These are phyloP conservation scores for Urtica urens DNA, from an alignment of 306 rosid species.

Conservation along the genomic window DNA sequence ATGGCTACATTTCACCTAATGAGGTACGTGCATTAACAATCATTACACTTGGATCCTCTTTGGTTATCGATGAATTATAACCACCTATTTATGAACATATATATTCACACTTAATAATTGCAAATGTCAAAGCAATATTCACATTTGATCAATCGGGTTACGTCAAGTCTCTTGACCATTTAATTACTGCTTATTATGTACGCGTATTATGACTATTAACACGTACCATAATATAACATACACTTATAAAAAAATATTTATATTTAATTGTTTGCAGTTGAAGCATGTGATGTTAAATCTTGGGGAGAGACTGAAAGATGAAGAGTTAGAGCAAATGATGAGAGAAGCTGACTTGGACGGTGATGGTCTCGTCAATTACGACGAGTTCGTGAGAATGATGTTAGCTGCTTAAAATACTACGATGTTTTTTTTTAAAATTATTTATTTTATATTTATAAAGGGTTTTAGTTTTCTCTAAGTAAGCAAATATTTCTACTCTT, in stretches of 20 bases:
- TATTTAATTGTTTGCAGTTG: conserved; percentile 23
- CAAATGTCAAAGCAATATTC: no score
- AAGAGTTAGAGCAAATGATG: conserved; percentile 54
- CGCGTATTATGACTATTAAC: not conserved
- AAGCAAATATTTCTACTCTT: no score
- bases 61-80: no score
- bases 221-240: not conserved
- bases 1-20: conserved; percentile 52
- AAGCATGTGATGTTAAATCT: conserved; percentile 40
- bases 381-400: conserved; percentile 63
- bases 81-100: no score
- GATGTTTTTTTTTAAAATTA: not conserved
- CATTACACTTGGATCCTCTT: no score
- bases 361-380: conserved; percentile 52
- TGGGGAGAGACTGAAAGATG: conserved; percentile 42
- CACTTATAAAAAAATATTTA: not conserved
- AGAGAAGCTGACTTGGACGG: conserved; percentile 64
- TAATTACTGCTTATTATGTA: not conserved
- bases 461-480: no score
- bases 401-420: conserved; percentile 20
- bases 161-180: no score
- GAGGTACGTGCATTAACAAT: conserved; percentile 32
- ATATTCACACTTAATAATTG: no score
- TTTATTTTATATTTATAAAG: no score
- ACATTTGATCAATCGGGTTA: no score